Base-by-base conservation (phyloP, 2,329 filamentous ascomycete species). In the Fusarium sp. region DNA sequence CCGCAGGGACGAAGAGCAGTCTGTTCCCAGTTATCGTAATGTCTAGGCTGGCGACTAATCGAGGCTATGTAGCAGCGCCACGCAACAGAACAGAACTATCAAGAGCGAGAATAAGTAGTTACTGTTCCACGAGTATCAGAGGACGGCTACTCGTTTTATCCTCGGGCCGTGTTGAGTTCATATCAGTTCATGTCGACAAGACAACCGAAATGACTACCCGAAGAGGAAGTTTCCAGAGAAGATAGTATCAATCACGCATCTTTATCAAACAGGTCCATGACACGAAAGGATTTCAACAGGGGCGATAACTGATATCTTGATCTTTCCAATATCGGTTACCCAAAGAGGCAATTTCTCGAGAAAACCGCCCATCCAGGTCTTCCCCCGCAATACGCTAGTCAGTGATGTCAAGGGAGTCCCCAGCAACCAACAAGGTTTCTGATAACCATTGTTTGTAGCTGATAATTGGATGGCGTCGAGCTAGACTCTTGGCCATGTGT, bases 71-170 rank as follows among this genome's bases (percentile, higher is more conserved):
- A 8, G 19, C 7, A 22, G 20, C 3, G 9, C 17, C 17, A n/a
- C 17, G 8, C 17, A 32, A 56, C 7, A 14, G 19, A 13, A 0
- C 14, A 28, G 4, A 7, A 7, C 0, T 11, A 43, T 4, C 20
- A 47, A 13, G 40, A 35, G 19, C 10, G 28, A 52, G 19, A 39
- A 30, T 4, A 51, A 20, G 22, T 22, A 41, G 33, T 20, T 41
- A 22, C 15, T 37, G 10, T 11, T 40, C n/a, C 11, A 14, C 15
- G 52, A 35, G 40, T 46, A 41, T 22, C 32, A 17, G 44, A 62
- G 58, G 58, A 46, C 58, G 56, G 58, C 28, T 62, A 62, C 32
- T 62, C 39, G 39, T 62, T 62, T 41, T 62, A 62, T 62, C 58
- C 58, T 62, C 58, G 56, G 58, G 7, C 56, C 47, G 58, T 30